phyloP scores from a whole-genome alignment of 1,139 yeast species.

The Pichia sp. region DNA sequence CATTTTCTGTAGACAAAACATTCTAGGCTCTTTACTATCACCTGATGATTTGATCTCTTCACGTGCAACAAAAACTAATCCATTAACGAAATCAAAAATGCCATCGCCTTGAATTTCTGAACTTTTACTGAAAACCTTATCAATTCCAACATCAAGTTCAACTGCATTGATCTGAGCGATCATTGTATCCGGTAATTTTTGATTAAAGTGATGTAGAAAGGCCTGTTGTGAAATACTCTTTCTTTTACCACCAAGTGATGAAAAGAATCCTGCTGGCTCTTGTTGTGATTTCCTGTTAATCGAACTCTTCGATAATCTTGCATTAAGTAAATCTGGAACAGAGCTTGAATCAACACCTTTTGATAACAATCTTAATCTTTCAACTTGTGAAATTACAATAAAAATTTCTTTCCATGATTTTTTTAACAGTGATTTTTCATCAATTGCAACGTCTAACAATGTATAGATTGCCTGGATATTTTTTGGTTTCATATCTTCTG shows the following conservation, averaged over 20 bases:
- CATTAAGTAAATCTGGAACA: slow-evolving; percentile 80
- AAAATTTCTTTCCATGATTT: slow-evolving; percentile 82
- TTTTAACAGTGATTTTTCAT: slow-evolving; percentile 68
- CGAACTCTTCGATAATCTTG: slow-evolving; percentile 57
- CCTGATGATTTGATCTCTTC: slow-evolving; percentile 93
- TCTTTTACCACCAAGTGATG: slow-evolving; percentile 30
- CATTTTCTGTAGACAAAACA: slow-evolving; percentile 88
- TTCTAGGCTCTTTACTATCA: slow-evolving; percentile 74
- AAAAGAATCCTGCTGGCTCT: slow-evolving; percentile 13
- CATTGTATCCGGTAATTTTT: slow-evolving; percentile 46
- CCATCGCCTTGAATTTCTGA: slow-evolving; percentile 76
- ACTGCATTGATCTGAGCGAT: slow-evolving; percentile 61
- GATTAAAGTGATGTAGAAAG: slow-evolving; percentile 44
- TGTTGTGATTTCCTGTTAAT: slow-evolving; percentile 37
- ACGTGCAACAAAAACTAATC: slow-evolving; percentile 77
- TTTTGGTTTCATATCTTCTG: slow-evolving; percentile 71
- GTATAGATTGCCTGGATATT: slow-evolving; percentile 76
- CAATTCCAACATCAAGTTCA: slow-evolving; percentile 79
- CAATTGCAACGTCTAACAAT: slow-evolving; percentile 68
- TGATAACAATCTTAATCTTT: slow-evolving; percentile 80
- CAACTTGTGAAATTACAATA: slow-evolving; percentile 81
- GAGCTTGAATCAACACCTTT: slow-evolving; percentile 82
- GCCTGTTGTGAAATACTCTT: slow-evolving; percentile 43
- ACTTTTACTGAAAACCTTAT: slow-evolving; percentile 80
- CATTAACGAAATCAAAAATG: slow-evolving; percentile 79